Evolutionary conservation across 345 rosid genomes (phyloP).

Genomic region (Fremontodendron californicum): DNA sequence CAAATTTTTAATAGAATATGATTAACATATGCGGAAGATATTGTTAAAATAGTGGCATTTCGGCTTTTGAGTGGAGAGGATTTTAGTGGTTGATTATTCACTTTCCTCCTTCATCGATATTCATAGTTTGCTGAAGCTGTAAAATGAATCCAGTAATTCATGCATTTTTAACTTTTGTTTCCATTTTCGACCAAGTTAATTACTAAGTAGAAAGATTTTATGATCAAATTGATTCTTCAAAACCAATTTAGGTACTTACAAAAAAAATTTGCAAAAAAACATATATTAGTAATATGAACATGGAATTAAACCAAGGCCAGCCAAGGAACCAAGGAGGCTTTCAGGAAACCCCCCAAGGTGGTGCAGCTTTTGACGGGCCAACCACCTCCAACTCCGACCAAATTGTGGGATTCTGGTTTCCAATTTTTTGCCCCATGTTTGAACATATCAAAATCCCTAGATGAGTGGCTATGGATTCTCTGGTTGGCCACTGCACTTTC

Average conservation of each 20-base stretch:
- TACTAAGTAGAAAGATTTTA: background rate
- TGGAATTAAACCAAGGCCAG: slow-evolving; percentile 1
- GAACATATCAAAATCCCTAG: background rate
- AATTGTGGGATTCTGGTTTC: slow-evolving; percentile 16
- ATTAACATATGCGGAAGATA: no score
- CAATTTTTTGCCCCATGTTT: background rate
- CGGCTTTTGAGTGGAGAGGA: no score
- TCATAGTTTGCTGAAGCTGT: background rate
- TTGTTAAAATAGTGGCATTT: no score
- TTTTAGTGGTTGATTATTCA: no score
- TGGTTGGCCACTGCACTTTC: slow-evolving; percentile 14
- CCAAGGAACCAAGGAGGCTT: background rate
- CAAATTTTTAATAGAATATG: no score
- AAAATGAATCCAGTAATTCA: background rate
- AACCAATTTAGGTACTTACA: background rate
- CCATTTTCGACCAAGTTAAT: background rate
- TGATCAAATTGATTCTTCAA: background rate
- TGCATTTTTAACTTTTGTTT: background rate
- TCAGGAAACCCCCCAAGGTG: background rate
- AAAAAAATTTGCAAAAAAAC: background rate
- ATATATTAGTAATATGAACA: background rate
- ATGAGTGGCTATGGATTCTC: slow-evolving; percentile 26
- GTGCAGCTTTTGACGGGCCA: slow-evolving; percentile 44
- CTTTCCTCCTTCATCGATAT: no score
- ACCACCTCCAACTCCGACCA: slow-evolving; percentile 48